Base-by-base conservation (phyloP, 1,284 basidiomycete species). In the Cystobasidium sp. region DNA sequence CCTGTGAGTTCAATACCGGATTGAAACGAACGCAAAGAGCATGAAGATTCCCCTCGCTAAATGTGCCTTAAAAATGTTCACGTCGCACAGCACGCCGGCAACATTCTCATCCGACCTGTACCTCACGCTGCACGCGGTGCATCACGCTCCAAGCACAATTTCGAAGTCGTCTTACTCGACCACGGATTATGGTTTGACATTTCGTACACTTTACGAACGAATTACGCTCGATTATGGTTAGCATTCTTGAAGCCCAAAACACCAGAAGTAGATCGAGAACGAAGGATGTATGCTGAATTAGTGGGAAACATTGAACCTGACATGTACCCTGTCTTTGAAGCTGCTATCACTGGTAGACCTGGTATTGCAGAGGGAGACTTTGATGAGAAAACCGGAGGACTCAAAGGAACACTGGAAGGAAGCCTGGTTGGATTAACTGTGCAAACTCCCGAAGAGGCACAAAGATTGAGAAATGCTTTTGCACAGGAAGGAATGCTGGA, bases 151-250 rank as follows among this genome's bases (percentile, higher is more conserved):
- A 91, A 92, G 0, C 92, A 91, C 84, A 96, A 96, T 82, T 97
- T 97, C 80, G 95, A 98, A 81, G 90, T 97, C 63, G 93, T 93
- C 22, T 86, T 97, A 0, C 84, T 97, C 69, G 94, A 97, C 80
- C 94, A 97, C 77, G 94, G 92, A 1, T 84, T 93, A 20, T 97
- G 97, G 82, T 97, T 97, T 79, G 94, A 96, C 81, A 85, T 97
- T 2, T 89, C 92, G 68, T 84, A 88, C 37, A 85, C 88, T 37
- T 84, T 97, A 2, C 88, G 94, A 37, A 86, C 91, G 63, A 86
- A 86, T 77, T 87, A 87, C 77, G 85, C 86, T 1, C 79, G 81
- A 22, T 84, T 97, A 69, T 97, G 94, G 94, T 83, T 97, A 22
- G 89, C 93, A 6, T 85, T 97, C 7, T 91, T 97, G 74, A 87